phyloP scores from a whole-genome alignment of 768 basidiomycete species.

The Clathrus columnatus region DNA sequence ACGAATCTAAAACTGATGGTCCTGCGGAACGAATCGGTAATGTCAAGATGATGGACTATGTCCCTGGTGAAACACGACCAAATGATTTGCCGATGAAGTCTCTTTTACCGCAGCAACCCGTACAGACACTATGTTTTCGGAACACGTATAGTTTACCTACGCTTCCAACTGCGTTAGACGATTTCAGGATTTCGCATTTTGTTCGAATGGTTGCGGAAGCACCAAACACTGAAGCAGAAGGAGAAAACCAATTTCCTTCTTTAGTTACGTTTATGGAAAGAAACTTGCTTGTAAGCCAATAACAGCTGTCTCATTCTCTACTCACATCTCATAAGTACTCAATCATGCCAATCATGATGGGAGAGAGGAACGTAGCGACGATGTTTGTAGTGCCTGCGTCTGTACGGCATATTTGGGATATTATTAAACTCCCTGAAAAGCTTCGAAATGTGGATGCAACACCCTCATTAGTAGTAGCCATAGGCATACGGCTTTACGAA shows the following conservation, averaged over 20 bases:
- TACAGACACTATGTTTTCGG: background rate
- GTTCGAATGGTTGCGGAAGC: background rate
- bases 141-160: background rate
- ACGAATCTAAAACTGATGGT: conserved; percentile 3
- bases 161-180: background rate
- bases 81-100: background rate
- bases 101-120: background rate
- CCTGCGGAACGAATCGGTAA: conserved; percentile 3
- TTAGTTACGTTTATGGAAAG: conserved; percentile 39
- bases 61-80: background rate
- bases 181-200: conserved; percentile 5
- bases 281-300: conserved; percentile 35
- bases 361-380: conserved; percentile 39
- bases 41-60: background rate
- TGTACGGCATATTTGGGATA: conserved; percentile 25
- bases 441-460: conserved; percentile 19
- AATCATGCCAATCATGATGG: conserved; percentile 34
- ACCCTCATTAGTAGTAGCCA: conserved; percentile 29
- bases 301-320: conserved; percentile 1
- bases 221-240: background rate
- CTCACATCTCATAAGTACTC: conserved; percentile 36
- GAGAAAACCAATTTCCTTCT: background rate
- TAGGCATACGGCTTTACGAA: conserved; percentile 39
- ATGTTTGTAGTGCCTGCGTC: conserved; percentile 46
- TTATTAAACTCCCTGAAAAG: conserved; percentile 35